Conservation (phyloP, 305 asterid genomes). For the Fraxinus angustifolia region DNA sequence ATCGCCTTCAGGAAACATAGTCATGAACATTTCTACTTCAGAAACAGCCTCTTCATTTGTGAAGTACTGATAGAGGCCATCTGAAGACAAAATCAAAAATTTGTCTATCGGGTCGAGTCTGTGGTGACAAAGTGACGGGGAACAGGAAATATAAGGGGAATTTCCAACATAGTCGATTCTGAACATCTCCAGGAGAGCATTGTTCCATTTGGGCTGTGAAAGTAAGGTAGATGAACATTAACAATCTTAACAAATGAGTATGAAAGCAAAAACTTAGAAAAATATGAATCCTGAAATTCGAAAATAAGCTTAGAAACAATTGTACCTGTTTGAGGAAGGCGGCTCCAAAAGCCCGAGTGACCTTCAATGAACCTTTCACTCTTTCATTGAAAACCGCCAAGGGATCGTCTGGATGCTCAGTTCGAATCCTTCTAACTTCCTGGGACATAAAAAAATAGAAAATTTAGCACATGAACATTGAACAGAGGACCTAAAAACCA, state of each 20-base stretch:
- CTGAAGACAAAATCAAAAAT: constrained; percentile 84
- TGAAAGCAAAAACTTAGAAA: neutral
- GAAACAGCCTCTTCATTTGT: constrained; percentile 78
- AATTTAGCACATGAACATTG: constrained; percentile 15
- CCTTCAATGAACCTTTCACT: constrained; percentile 84
- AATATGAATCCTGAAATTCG: neutral
- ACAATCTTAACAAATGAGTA: neutral
- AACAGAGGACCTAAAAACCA: neutral
- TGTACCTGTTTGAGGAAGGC: constrained; percentile 82
- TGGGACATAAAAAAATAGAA: constrained; percentile 23
- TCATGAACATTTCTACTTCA: constrained; percentile 71
- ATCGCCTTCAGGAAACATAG: constrained; percentile 83
- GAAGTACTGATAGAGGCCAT: constrained; percentile 89
- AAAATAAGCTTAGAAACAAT: neutral
- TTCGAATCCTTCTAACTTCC: constrained; percentile 71
- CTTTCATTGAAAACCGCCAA: constrained; percentile 60
- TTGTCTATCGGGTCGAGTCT: constrained; percentile 57
- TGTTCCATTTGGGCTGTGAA: constrained; percentile 86
- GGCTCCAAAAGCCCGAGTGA: constrained; percentile 93
- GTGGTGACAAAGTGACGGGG: constrained; percentile 69
- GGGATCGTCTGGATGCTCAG: constrained; percentile 72
- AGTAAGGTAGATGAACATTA: constrained; percentile 9
- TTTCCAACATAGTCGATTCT: constrained; percentile 74
- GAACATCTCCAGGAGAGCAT: constrained; percentile 80
- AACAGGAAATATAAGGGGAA: constrained; percentile 68